Conservation (phyloP, 805 yeast genomes). For the Metschnikowia aberdeeniae region DNA sequence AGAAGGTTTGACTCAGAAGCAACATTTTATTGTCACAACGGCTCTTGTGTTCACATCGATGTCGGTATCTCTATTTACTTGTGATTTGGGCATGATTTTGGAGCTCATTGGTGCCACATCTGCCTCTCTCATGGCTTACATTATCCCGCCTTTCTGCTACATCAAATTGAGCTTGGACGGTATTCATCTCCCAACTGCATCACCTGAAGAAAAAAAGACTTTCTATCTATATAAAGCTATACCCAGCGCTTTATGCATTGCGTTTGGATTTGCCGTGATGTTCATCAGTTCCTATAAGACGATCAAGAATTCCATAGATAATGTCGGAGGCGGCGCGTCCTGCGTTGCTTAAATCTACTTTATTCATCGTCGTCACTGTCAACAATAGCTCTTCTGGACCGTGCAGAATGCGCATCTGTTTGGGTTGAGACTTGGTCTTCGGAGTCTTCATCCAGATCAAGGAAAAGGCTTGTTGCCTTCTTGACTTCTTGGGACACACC, state of each 20-base stretch:
- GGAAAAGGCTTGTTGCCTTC: constrained; percentile 14
- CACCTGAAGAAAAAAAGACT: constrained; percentile 20
- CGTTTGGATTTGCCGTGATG: constrained; percentile 77
- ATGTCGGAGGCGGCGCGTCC: constrained; percentile 40
- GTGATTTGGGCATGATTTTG: constrained; percentile 83
- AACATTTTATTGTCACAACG: constrained; percentile 65
- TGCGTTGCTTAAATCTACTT: constrained; percentile 38
- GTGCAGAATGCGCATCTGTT: neutral
- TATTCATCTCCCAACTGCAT: constrained; percentile 28
- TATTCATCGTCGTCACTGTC: constrained; percentile 25
- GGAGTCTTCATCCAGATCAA: constrained; percentile 14
- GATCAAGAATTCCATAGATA: constrained; percentile 40
- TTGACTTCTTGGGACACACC: constrained; percentile 9
- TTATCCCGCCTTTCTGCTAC: constrained; percentile 83
- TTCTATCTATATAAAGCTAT: constrained; percentile 41
- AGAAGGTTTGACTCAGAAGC: constrained; percentile 32
- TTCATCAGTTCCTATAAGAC: constrained; percentile 76
- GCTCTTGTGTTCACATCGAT: constrained; percentile 62
- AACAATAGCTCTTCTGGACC: constrained; percentile 18
- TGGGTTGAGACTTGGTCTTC: neutral
- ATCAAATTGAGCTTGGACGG: constrained; percentile 54
- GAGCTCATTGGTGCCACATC: constrained; percentile 92
- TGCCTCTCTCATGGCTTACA: constrained; percentile 89
- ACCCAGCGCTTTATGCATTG: constrained; percentile 57
- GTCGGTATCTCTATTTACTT: constrained; percentile 72